Percentiles rank a stretch among this genome's conserved stretches.
These are phyloP conservation scores for Lachnellula subtilissima DNA, from an alignment of 2,329 filamentous ascomycete genomes.

Conservation along the genomic window DNA sequence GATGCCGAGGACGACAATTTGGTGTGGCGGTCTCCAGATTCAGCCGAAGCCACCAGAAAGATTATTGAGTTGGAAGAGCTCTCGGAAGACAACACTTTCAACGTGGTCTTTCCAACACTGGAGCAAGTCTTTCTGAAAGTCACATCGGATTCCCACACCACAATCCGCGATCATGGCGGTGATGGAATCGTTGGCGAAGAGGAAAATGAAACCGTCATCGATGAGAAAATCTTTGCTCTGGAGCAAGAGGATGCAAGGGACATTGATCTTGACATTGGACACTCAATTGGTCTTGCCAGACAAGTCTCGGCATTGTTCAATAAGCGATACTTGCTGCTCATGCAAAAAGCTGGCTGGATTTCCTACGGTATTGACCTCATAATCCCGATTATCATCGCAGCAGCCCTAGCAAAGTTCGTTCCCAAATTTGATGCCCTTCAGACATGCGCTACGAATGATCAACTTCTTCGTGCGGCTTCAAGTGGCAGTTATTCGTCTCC, in stretches of 20 bases:
- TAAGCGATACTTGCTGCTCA: conserved; percentile 55
- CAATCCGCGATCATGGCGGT: conserved; percentile 18
- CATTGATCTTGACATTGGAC: conserved; percentile 45
- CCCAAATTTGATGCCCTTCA: conserved; percentile 14
- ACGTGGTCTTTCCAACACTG: conserved; percentile 58
- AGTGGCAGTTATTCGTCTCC: background rate
- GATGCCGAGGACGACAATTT: conserved; percentile 9
- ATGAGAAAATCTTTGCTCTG: conserved; percentile 22
- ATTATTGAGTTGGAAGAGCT: conserved; percentile 49
- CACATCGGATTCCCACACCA: conserved; percentile 54
- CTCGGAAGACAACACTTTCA: conserved; percentile 49
- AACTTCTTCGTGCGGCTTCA: conserved; percentile 12
- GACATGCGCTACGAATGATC: conserved; percentile 18
- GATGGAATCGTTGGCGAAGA: conserved; percentile 23
- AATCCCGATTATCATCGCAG: conserved; percentile 53
- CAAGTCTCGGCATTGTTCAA: conserved; percentile 56
- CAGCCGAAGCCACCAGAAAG: conserved; percentile 49
- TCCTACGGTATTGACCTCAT: conserved; percentile 55
- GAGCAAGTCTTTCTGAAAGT: conserved; percentile 65
- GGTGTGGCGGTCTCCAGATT: conserved; percentile 35
- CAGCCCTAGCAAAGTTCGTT: conserved; percentile 47
- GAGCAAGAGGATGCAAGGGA: conserved; percentile 21
- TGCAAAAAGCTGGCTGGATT: conserved; percentile 48
- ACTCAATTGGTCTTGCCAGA: conserved; percentile 47
- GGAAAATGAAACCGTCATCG: conserved; percentile 12